Percentiles rank a stretch among this genome's conserved stretches.
phyloP scores from a whole-genome alignment of 805 yeast genomes.

The Candida arabinofermentans region DNA sequence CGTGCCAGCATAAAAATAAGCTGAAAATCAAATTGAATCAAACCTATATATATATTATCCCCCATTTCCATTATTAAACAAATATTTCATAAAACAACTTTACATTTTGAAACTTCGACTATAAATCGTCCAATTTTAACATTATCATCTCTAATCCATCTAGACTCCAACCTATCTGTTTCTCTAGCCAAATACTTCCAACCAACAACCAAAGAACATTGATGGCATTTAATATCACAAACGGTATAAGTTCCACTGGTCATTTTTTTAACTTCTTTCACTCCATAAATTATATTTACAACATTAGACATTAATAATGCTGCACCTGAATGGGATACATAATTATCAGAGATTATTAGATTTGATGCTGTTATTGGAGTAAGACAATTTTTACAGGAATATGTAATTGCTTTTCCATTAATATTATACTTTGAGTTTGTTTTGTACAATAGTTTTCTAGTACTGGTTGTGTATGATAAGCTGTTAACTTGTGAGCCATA shows the following conservation, averaged over 20 bases:
- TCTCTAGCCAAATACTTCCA: slow-evolving; percentile 57
- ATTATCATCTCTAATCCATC: slow-evolving; percentile 33
- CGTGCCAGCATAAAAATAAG: no score
- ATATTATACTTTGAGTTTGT: slow-evolving; percentile 14
- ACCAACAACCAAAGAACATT: slow-evolving; percentile 51
- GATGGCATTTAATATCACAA: slow-evolving; percentile 52
- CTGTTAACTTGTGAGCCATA: no score
- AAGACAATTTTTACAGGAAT: slow-evolving; percentile 27
- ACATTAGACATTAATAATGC: slow-evolving; percentile 52
- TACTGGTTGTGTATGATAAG: not conserved
- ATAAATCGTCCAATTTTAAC: slow-evolving; percentile 62
- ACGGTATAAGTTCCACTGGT: slow-evolving; percentile 57
- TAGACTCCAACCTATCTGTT: slow-evolving; percentile 23
- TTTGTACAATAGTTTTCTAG: slow-evolving; percentile 7
- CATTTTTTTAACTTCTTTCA: slow-evolving; percentile 37
- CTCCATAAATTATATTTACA: slow-evolving; percentile 23
- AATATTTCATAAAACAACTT: not conserved
- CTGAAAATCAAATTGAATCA: no score
- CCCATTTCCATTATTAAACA: no score
- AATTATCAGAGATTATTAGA: slow-evolving; percentile 33
- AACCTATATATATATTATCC: no score
- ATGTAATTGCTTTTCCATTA: slow-evolving; percentile 22
- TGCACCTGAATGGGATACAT: slow-evolving; percentile 53
- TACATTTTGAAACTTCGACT: slow-evolving; percentile 37
- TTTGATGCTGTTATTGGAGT: slow-evolving; percentile 29